Evolutionary conservation across 495 filamentous ascomycete genomes (phyloP).

Genomic region (Penicillium malachiteum): DNA sequence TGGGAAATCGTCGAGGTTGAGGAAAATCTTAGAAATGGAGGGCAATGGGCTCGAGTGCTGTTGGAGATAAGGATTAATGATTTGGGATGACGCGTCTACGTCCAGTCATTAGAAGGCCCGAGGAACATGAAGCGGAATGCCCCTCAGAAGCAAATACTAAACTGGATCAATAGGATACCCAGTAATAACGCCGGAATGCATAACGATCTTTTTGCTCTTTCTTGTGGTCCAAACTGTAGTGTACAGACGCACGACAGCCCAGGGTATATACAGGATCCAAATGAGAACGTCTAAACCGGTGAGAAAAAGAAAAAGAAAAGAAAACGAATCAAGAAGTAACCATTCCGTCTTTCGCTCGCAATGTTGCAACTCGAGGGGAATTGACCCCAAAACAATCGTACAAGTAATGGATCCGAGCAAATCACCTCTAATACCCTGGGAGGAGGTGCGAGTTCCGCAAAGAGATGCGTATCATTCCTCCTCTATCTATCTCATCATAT

Average conservation of each 20-base stretch:
- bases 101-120: neutral
- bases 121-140: neutral
- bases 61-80: neutral
- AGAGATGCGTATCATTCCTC: constrained; percentile 37
- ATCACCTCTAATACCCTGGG: constrained; percentile 40
- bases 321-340: constrained; percentile 37
- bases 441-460: constrained; percentile 36
- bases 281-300: constrained; percentile 46
- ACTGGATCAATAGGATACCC: constrained; percentile 1
- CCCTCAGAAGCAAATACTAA: constrained; percentile 1
- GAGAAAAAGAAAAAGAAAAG: constrained; percentile 21
- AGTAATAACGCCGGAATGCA: constrained; percentile 32
- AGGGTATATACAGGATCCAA: constrained; percentile 52
- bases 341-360: constrained; percentile 49
- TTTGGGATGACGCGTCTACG: constrained; percentile 9
- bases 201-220: constrained; percentile 47
- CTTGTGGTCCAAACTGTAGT: constrained; percentile 46
- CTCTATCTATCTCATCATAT: constrained; percentile 26
- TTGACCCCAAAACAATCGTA: constrained; percentile 51
- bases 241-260: constrained; percentile 47
- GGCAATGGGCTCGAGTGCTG: neutral
- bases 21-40: neutral
- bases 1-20: constrained; percentile 29
- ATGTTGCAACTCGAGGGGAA: constrained; percentile 46
- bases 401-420: constrained; percentile 45